Conservation (phyloP, 257 asterid genomes). For the Salvia miltiorrhiza region DNA sequence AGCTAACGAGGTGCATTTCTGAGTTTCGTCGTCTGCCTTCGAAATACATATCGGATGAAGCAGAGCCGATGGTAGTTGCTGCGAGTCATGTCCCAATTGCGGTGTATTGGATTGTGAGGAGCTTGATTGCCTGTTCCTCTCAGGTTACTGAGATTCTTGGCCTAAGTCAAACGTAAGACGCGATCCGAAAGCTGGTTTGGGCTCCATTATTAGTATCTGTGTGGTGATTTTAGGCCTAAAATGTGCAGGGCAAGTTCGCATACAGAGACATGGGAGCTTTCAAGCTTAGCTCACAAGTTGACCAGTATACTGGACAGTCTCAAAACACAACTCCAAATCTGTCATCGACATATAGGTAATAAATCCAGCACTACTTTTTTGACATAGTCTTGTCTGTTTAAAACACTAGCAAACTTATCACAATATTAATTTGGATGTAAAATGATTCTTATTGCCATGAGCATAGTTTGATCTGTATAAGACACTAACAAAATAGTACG, state of each 20-base stretch:
- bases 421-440: too few species aligned
- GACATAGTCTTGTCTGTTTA: too few species aligned
- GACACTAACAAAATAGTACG: too few species aligned
- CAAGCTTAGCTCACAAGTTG: slow-evolving; percentile 55
- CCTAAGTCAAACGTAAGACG: slow-evolving; percentile 47
- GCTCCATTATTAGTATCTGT: background rate
- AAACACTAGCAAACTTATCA: too few species aligned
- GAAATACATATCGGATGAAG: slow-evolving; percentile 49
- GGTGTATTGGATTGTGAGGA: slow-evolving; percentile 71
- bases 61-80: slow-evolving; percentile 45
- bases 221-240: background rate
- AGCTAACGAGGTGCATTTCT: slow-evolving; percentile 51
- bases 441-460: too few species aligned
- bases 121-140: slow-evolving; percentile 65
- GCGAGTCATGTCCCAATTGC: slow-evolving; percentile 47
- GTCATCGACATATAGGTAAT: slow-evolving; percentile 57
- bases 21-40: slow-evolving; percentile 53
- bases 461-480: too few species aligned
- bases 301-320: slow-evolving; percentile 53
- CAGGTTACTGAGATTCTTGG: slow-evolving; percentile 53
- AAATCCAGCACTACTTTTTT: background rate
- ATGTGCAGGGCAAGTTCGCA: slow-evolving; percentile 44
- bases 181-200: background rate
- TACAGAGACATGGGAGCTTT: slow-evolving; percentile 72
- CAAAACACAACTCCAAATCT: slow-evolving; percentile 42